phyloP scores from a whole-genome alignment of 768 basidiomycete species.

The Russula vinacea region DNA sequence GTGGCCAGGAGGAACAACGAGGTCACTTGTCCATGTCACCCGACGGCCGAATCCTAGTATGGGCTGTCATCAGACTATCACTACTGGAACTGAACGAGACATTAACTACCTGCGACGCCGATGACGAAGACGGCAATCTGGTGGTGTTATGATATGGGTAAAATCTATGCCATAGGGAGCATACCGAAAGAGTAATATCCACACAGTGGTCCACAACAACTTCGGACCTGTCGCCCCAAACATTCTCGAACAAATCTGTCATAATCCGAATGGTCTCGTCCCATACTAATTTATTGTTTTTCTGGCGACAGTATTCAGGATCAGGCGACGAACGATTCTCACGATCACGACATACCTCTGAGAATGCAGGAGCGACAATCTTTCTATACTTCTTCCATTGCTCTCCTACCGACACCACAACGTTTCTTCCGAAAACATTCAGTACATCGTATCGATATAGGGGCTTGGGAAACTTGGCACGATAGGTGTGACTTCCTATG shows the following conservation, averaged over 20 bases:
- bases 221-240: constrained; percentile 46
- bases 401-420: constrained; percentile 59
- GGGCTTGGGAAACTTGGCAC: constrained; percentile 57
- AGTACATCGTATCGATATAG: constrained; percentile 45
- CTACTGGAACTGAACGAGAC: not conserved
- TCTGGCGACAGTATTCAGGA: constrained; percentile 23
- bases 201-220: constrained; percentile 47
- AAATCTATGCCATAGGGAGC: constrained; percentile 13
- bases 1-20: constrained; percentile 43
- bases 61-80: not conserved
- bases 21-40: constrained; percentile 49
- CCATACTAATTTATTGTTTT: constrained; percentile 42
- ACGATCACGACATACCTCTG: constrained; percentile 55
- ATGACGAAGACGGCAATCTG: constrained; percentile 58
- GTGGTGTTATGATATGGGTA: not conserved
- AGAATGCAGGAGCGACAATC: constrained; percentile 60
- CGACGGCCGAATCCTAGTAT: constrained; percentile 46
- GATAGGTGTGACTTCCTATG: constrained; percentile 49
- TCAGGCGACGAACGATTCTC: too few species aligned
- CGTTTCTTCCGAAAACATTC: constrained; percentile 56
- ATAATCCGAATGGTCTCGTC: constrained; percentile 39
- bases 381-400: constrained; percentile 66
- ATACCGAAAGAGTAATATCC: constrained; percentile 53
- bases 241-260: constrained; percentile 38
- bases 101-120: constrained; percentile 43